Conservation (phyloP, 2,329 filamentous ascomycete species). For the Fusarium irregulare region DNA sequence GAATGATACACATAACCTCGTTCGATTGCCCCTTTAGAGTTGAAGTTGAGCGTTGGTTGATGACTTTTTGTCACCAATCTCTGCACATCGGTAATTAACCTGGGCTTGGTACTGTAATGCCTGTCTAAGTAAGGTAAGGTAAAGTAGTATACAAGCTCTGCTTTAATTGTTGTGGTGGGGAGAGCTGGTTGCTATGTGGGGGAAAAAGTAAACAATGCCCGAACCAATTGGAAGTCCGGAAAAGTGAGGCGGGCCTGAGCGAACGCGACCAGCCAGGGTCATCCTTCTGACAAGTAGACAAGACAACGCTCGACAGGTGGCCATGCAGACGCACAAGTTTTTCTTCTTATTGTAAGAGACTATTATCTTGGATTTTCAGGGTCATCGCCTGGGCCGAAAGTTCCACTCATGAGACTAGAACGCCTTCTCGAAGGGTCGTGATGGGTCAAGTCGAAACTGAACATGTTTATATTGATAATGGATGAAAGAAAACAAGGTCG, state of each 20-base stretch:
- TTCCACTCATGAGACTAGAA: slow-evolving; percentile 26
- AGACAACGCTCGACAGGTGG: slow-evolving; percentile 44
- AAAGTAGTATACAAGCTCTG: slow-evolving; percentile 30
- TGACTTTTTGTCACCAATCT: slow-evolving; percentile 25
- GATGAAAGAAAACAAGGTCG: neutral
- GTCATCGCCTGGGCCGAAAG: slow-evolving; percentile 38
- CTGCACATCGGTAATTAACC: slow-evolving; percentile 13
- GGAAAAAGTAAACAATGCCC: slow-evolving; percentile 54
- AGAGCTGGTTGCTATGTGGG: slow-evolving; percentile 52
- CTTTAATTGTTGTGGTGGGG: slow-evolving; percentile 43
- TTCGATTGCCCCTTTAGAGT: slow-evolving; percentile 14
- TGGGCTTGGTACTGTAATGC: slow-evolving; percentile 22
- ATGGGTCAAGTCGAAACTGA: slow-evolving; percentile 15
- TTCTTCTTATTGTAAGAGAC: slow-evolving; percentile 12
- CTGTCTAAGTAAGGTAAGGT: slow-evolving; percentile 18
- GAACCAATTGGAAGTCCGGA: slow-evolving; percentile 43
- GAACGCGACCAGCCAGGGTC: slow-evolving; percentile 23
- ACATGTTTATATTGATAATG: slow-evolving; percentile 13
- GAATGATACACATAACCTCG: slow-evolving; percentile 38
- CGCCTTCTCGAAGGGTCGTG: slow-evolving; percentile 13
- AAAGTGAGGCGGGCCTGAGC: slow-evolving; percentile 31
- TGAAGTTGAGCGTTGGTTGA: slow-evolving; percentile 16
- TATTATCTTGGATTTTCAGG: slow-evolving; percentile 1
- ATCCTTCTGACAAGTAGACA: slow-evolving; percentile 38
- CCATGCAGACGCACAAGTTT: slow-evolving; percentile 34